Base-by-base conservation (phyloP, 2,329 filamentous ascomycete species). In the Colletotrichum magnum region DNA sequence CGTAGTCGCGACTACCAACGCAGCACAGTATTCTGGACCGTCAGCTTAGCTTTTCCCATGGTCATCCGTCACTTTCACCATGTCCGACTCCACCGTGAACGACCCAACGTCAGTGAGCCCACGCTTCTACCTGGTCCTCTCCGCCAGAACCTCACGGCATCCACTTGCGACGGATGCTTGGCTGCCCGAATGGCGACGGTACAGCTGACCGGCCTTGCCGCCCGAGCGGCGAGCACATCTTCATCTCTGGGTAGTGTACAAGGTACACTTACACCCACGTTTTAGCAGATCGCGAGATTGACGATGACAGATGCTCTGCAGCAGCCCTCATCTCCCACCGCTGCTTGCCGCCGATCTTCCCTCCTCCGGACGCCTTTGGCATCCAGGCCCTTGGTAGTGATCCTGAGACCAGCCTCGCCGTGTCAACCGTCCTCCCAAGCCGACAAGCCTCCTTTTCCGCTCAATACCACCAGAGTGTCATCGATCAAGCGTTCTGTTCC, bases 91-190 rank as follows among this genome's bases (percentile, higher is more conserved):
- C 47, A 53, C 51, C 36, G 24, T 45, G 36, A 43, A 41, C 45
- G 47, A n/a, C 48, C 56, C 18, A 41, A 48, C 28, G 63, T 60
- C 48, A 45, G 57, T 54, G 39, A 60, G 58, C 51, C 60, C 52
- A 57, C 60, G 60, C 60, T 41, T 59, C 54, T 36, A 47, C 48
- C 47, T 51, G 15, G 48, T 32, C 50, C 21, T 36, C 59, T 62
- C 59, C 59, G 50, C 32, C 56, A 48, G 39, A 21, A 51, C 26
- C 50, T 61, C 60, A 28, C 36, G 47, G 62, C 36, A 60, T 43
- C 62, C 66, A 51, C 56, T 54, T 60, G 16, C 36, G 32, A 57
- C 54, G 54, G 24, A 51, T 45, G 48, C 54, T 65, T 39, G 50
- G 48, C 56, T 51, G 58, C 32, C 50, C 51, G 41, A n/a, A 53